phyloP scores from a whole-genome alignment of 148 eudicot genomes.

The Diospyros kaki region DNA sequence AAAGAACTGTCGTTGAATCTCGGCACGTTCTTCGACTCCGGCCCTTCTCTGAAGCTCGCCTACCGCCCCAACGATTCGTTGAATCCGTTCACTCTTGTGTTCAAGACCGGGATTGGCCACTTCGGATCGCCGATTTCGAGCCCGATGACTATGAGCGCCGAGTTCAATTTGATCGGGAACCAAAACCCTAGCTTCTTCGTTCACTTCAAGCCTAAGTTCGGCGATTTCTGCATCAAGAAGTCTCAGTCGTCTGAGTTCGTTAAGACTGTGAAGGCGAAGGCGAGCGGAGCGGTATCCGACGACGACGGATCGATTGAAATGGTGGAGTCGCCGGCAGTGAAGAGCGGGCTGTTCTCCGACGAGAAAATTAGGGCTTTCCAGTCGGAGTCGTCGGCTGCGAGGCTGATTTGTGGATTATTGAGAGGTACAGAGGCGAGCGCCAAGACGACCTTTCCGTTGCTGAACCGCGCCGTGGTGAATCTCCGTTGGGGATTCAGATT shows the following conservation, averaged over 20 bases:
- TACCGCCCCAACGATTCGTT: conserved; percentile 75
- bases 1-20: conserved; percentile 59
- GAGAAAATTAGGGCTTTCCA: conserved; percentile 24
- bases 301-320: conserved; percentile 38
- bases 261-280: conserved; percentile 5
- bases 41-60: conserved; percentile 60
- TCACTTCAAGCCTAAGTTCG: conserved; percentile 67
- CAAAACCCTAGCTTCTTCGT: conserved; percentile 62
- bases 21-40: conserved; percentile 60
- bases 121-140: conserved; percentile 70
- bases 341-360: conserved; percentile 16
- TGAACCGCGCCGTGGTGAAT: conserved; percentile 49
- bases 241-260: conserved; percentile 42
- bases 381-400: conserved; percentile 20
- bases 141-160: conserved; percentile 76
- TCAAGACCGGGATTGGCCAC: conserved; percentile 66
- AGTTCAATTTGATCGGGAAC: conserved; percentile 50
- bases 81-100: conserved; percentile 56
- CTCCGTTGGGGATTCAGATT: conserved; percentile 81
- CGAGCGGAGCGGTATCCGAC: conserved; percentile 20
- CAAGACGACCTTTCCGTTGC: conserved; percentile 52
- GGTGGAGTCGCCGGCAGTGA: conserved; percentile 26
- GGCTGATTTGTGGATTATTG: conserved; percentile 27
- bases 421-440: conserved; percentile 57
- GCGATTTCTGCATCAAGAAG: conserved; percentile 66